A percentile compares a stretch with the other conserved stretches of the same genome.
phyloP scores from a whole-genome alignment of 1,139 yeast species.

The Candida neerlandica region DNA sequence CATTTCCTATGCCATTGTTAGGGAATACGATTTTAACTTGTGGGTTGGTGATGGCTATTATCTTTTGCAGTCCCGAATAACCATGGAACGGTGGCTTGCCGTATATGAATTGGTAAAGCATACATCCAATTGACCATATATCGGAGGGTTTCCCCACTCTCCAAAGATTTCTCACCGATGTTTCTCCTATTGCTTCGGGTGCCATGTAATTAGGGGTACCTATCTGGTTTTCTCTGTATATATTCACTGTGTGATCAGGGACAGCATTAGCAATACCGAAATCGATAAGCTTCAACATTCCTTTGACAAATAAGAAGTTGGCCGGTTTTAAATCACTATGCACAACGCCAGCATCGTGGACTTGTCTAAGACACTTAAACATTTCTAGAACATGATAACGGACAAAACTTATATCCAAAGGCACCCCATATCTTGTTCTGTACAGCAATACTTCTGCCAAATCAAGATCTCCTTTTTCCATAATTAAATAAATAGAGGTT shows the following conservation, averaged over 20 bases:
- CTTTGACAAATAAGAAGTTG: slow-evolving; percentile 84
- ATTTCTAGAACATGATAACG: slow-evolving; percentile 81
- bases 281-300: slow-evolving; percentile 84
- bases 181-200: slow-evolving; percentile 86
- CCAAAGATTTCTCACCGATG: slow-evolving; percentile 57
- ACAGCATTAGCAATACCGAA: slow-evolving; percentile 96
- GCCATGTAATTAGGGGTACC: slow-evolving; percentile 99
- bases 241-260: slow-evolving; percentile 88
- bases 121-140: slow-evolving; percentile 98
- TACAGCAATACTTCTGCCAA: slow-evolving; percentile 78
- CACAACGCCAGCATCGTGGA: slow-evolving; percentile 84
- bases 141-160: slow-evolving; percentile 95
- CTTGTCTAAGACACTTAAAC: slow-evolving; percentile 81
- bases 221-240: slow-evolving; percentile 86
- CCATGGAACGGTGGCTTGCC: slow-evolving; percentile 91
- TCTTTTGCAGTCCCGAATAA: slow-evolving; percentile 75
- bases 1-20: slow-evolving; percentile 61
- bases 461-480: slow-evolving; percentile 97
- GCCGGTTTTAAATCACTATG: slow-evolving; percentile 97
- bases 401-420: slow-evolving; percentile 76
- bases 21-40: slow-evolving; percentile 77
- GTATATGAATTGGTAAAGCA: slow-evolving; percentile 91
- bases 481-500: slow-evolving; percentile 68
- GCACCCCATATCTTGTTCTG: slow-evolving; percentile 43
- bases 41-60: slow-evolving; percentile 86